Percentiles rank a stretch among this genome's conserved stretches.
These are phyloP conservation scores for Carex arenaria DNA, from an alignment of 202 grass and related monocot genomes.

Conservation along the genomic window DNA sequence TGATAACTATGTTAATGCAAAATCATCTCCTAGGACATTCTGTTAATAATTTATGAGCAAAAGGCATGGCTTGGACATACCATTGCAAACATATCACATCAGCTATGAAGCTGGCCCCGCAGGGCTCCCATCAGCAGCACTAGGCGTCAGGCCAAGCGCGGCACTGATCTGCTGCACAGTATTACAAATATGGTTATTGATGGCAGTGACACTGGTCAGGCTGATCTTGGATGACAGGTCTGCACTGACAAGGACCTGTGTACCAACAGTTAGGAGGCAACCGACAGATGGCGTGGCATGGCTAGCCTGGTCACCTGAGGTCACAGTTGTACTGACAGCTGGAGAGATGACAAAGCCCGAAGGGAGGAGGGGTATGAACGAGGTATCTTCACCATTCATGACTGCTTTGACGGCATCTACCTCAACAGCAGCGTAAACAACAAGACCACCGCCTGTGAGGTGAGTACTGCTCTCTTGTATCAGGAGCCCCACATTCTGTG, in stretches of 20 bases:
- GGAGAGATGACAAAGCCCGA: constrained; percentile 82
- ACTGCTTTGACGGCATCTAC: constrained; percentile 88
- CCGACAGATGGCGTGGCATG: constrained; percentile 30
- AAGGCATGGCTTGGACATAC: not conserved
- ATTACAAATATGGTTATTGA: constrained; percentile 85
- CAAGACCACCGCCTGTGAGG: constrained; percentile 57
- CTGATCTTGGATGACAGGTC: constrained; percentile 87
- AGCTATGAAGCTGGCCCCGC: constrained; percentile 31
- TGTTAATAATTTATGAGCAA: not conserved
- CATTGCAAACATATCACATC: constrained; percentile 3
- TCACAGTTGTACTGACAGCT: constrained; percentile 24
- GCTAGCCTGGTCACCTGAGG: constrained; percentile 4
- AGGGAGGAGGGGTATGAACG: constrained; percentile 84
- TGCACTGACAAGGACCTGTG: constrained; percentile 78
- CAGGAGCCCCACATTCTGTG: constrained; percentile 92
- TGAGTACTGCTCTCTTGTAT: constrained; percentile 97
- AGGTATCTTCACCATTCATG: constrained; percentile 86
- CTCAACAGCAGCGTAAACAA: constrained; percentile 74
- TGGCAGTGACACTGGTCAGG: constrained; percentile 69
- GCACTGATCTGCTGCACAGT: constrained; percentile 67
- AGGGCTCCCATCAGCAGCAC: constrained; percentile 17
- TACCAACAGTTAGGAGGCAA: constrained; percentile 89
- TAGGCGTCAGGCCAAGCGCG: constrained; percentile 29
- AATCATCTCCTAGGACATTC: constrained; percentile 26
- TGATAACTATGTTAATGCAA: not conserved